A percentile compares a stretch with the other conserved stretches of the same genome.
These are phyloP conservation scores for Zygnema cylindricum DNA, from an alignment of 139 green algal species.

Conservation along the genomic window DNA sequence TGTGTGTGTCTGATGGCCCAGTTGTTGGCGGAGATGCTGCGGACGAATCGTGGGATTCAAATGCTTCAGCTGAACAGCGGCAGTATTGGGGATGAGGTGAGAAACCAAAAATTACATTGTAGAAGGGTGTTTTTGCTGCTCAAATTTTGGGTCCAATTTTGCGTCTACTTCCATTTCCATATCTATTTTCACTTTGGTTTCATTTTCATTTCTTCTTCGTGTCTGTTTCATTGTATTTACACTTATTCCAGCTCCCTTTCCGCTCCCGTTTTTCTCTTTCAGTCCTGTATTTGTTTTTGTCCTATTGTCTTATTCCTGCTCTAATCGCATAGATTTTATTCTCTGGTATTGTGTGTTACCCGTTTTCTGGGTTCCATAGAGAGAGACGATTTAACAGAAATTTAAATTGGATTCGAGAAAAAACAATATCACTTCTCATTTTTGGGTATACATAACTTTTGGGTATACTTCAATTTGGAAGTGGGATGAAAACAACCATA, in stretches of 20 bases:
- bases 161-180: background rate
- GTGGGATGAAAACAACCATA: too few species aligned
- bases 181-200: background rate
- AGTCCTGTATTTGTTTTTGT: background rate
- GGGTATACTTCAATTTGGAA: too few species aligned
- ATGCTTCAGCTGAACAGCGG: conserved; percentile 65
- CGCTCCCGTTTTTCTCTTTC: background rate
- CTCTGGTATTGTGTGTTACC: too few species aligned
- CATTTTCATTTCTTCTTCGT: background rate
- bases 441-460: background rate
- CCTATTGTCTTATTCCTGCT: background rate
- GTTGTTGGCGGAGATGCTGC: conserved; percentile 20
- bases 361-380: too few species aligned
- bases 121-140: background rate
- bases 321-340: too few species aligned
- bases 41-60: conserved; percentile 45
- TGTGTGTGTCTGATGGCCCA: background rate
- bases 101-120: too few species aligned
- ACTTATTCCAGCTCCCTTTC: background rate
- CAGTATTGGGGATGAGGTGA: conserved; percentile 66
- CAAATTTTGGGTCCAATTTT: background rate
- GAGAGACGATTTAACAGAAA: too few species aligned
- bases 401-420: background rate
- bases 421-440: background rate
- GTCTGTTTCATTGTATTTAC: background rate